Base-by-base conservation (phyloP, 2,329 filamentous ascomycete species). In the Phyllosticta capitalensis region DNA sequence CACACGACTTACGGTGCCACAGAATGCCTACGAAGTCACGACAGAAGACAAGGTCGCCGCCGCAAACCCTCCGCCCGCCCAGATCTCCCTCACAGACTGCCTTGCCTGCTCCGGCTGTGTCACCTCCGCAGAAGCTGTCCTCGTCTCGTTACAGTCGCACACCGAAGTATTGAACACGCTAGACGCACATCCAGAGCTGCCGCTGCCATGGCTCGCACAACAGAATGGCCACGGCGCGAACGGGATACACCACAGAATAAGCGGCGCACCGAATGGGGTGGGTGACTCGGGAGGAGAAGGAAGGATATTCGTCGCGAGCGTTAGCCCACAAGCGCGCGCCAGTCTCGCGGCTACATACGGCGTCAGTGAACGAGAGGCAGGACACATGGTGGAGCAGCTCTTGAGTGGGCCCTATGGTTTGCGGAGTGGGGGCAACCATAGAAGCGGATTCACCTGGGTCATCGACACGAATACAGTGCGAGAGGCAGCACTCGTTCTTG, bases 91-190 rank as follows among this genome's bases (percentile, higher is more conserved):
- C 62, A 97, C 94, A 6, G 94, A 99, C 75, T 99, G 94, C 69
- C 86, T 99, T 55, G 94, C 94, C 56, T 99, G 94, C 74, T 96
- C 94, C 9, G 94, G 94, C 57, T 99, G 94, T 73, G 94, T 99
- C 56, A 99, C 94, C 20, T 96, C 92, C 5, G 94, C 94, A 53
- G 94, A 99, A 76, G 94, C 94, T 17, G 90, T 99, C n/a, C 83
- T 99, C 50, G 91, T 99, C 56, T 94, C 89, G 61, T 76, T 99
- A 58, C 94, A 99, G 75, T 95, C 90, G 65, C 94, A 99, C 73
- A 84, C 86, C 45, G 94, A 99, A 74, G 92, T 99, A 7, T 79
- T 99, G 54, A 83, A 83, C 61, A 87, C 89, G 5, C 82, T 99
- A 30, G 90, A 96, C 70, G 79, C 83, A 4, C 72, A 80, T 62